Conservation (phyloP, 768 basidiomycete genomes). For the Xerocomus spinulosus region DNA sequence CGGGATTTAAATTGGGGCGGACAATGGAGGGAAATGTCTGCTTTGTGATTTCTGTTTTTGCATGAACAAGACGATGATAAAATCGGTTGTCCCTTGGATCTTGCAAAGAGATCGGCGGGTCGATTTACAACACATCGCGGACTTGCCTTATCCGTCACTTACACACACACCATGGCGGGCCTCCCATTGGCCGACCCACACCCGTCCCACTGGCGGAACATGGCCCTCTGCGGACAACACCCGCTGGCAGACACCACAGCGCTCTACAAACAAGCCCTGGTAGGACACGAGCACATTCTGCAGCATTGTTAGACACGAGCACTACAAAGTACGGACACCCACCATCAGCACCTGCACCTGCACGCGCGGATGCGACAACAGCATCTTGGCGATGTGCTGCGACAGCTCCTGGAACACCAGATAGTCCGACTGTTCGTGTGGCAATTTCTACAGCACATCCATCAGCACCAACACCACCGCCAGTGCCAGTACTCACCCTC, state of each 20-base stretch:
- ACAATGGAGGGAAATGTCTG: slow-evolving; percentile 5
- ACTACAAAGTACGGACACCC: slow-evolving; percentile 3
- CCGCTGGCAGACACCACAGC: slow-evolving; percentile 56
- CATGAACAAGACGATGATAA: slow-evolving; percentile 25
- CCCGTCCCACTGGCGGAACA: slow-evolving; percentile 63
- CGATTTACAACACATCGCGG: slow-evolving; percentile 18
- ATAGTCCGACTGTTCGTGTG: slow-evolving; percentile 67
- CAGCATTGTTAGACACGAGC: slow-evolving; percentile 3
- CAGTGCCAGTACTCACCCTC: slow-evolving; percentile 38
- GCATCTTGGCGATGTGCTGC: slow-evolving; percentile 59
- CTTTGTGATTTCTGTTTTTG: slow-evolving; percentile 18
- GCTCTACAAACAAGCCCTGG: slow-evolving; percentile 55
- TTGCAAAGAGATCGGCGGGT: slow-evolving; percentile 11
- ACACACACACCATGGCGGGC: slow-evolving; percentile 40
- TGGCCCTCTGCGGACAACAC: slow-evolving; percentile 68
- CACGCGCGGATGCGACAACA: slow-evolving; percentile 50
- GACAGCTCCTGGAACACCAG: slow-evolving; percentile 59
- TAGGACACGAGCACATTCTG: slow-evolving; percentile 56
- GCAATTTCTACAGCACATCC: slow-evolving; percentile 48
- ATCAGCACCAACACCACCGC: background rate
- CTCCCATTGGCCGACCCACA: slow-evolving; percentile 45
- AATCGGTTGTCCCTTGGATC: slow-evolving; percentile 13
- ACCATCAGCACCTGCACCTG: slow-evolving; percentile 54
- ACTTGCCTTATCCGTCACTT: slow-evolving; percentile 6
- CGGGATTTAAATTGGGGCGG: slow-evolving; percentile 23